Percentiles rank a stretch among this genome's conserved stretches.
phyloP scores from a whole-genome alignment of 2,329 filamentous ascomycete genomes.

The Paraphoma chrysanthemicola region DNA sequence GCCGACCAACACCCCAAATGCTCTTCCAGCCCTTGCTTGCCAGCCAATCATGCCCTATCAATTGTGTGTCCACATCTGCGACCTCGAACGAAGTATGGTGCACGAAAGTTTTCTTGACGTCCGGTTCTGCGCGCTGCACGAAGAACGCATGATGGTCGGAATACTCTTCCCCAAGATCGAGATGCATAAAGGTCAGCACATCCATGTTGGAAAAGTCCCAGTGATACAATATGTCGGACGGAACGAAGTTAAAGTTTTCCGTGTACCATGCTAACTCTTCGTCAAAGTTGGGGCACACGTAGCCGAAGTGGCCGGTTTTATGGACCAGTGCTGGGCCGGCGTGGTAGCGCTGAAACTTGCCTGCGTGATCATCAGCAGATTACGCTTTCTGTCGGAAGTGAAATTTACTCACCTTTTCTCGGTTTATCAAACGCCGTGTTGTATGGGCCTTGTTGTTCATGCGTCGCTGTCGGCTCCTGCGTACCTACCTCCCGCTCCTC shows the following conservation, averaged over 20 bases:
- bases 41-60: constrained; percentile 71
- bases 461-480: too few relatives aligned
- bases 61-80: constrained; percentile 70
- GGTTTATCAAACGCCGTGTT: too few relatives aligned
- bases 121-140: constrained; percentile 36
- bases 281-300: constrained; percentile 25
- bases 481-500: too few relatives aligned
- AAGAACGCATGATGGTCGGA: constrained; percentile 50
- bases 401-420: too few relatives aligned
- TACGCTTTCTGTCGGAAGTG: too few relatives aligned
- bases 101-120: constrained; percentile 53
- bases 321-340: constrained; percentile 53
- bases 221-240: constrained; percentile 46
- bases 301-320: constrained; percentile 53
- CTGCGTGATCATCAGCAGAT: constrained; percentile 13
- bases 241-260: constrained; percentile 48
- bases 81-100: constrained; percentile 70
- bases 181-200: constrained; percentile 55
- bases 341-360: constrained; percentile 57
- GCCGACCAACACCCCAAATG: constrained; percentile 70
- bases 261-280: constrained; percentile 48
- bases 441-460: too few relatives aligned
- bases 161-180: constrained; percentile 50
- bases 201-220: constrained; percentile 5
- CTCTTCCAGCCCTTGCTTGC: constrained; percentile 64